These are phyloP conservation scores for Venturia asperata DNA, from an alignment of 2,329 filamentous ascomycete genomes.

Conservation along the genomic window DNA sequence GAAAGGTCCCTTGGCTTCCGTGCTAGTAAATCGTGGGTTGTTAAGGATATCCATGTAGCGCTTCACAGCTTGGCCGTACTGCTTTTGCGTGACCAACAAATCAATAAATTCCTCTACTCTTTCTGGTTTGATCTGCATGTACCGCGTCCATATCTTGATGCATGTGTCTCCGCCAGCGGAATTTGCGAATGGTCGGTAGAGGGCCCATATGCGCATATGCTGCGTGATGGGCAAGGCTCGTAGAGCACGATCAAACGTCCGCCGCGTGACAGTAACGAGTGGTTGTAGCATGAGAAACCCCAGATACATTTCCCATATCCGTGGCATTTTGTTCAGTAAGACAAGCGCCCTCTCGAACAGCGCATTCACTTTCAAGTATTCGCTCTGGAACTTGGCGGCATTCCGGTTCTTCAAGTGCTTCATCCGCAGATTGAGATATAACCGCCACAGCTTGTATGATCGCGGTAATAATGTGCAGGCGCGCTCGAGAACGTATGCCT, in stretches of 20 bases:
- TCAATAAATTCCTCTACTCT: constrained; percentile 94
- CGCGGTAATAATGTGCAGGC: constrained; percentile 83
- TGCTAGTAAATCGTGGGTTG: constrained; percentile 83
- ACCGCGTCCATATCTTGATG: constrained; percentile 87
- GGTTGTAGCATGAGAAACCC: constrained; percentile 85
- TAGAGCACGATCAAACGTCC: constrained; percentile 85
- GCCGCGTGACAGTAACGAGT: constrained; percentile 77
- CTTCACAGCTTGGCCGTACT: constrained; percentile 86
- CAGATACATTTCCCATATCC: constrained; percentile 97
- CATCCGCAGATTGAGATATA: constrained; percentile 81
- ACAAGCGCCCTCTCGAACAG: constrained; percentile 90
- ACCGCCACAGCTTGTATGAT: constrained; percentile 98
- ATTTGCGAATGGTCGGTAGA: constrained; percentile 86
- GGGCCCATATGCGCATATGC: constrained; percentile 88
- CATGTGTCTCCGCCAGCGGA: constrained; percentile 86
- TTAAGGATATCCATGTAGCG: constrained; percentile 90
- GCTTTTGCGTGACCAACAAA: constrained; percentile 68
- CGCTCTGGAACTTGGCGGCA: constrained; percentile 66
- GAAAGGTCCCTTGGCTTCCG: constrained; percentile 88
- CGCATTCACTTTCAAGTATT: constrained; percentile 90
- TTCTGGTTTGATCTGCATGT: constrained; percentile 95
- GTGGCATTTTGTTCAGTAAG: constrained; percentile 96
- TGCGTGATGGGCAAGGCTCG: constrained; percentile 89
- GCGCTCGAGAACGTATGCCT: constrained; percentile 81
- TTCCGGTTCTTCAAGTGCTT: constrained; percentile 79